These are phyloP conservation scores for Kuraishia molischiana DNA, from an alignment of 805 yeast species.

Conservation along the genomic window DNA sequence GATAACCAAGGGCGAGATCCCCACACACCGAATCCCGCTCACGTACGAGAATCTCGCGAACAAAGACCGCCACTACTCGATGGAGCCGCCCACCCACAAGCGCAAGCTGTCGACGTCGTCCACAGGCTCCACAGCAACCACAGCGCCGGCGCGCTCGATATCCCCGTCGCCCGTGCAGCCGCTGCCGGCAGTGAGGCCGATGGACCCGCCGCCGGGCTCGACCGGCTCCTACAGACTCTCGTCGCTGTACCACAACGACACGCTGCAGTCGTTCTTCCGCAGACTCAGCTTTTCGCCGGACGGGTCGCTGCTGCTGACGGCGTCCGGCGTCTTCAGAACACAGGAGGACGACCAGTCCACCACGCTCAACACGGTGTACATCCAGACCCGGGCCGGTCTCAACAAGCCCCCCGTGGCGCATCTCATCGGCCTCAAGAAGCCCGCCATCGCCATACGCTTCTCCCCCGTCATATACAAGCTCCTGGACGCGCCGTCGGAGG, in stretches of 20 bases:
- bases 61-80: slow-evolving; percentile 6
- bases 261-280: slow-evolving; percentile 84
- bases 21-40: slow-evolving; percentile 15
- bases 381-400: slow-evolving; percentile 66
- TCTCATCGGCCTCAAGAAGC: slow-evolving; percentile 70
- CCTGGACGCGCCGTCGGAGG: slow-evolving; percentile 10
- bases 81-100: slow-evolving; percentile 18
- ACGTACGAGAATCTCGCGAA: slow-evolving; percentile 12
- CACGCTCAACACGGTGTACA: slow-evolving; percentile 59
- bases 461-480: slow-evolving; percentile 54
- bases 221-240: slow-evolving; percentile 20
- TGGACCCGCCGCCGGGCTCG: slow-evolving; percentile 20
- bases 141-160: slow-evolving; percentile 13
- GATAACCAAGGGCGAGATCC: slow-evolving; percentile 49
- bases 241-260: slow-evolving; percentile 70
- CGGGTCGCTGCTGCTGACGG: slow-evolving; percentile 71
- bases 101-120: slow-evolving; percentile 32
- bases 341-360: slow-evolving; percentile 6
- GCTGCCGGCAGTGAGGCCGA: slow-evolving; percentile 34
- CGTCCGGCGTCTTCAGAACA: slow-evolving; percentile 55
- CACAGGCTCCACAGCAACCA: slow-evolving; percentile 23
- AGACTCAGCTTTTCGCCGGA: slow-evolving; percentile 84
- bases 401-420: slow-evolving; percentile 65
- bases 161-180: slow-evolving; percentile 23
- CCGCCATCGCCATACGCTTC: slow-evolving; percentile 77